Evolutionary conservation across 2,329 filamentous ascomycete genomes (phyloP).

Genomic region (Alternaria incomplexa): DNA sequence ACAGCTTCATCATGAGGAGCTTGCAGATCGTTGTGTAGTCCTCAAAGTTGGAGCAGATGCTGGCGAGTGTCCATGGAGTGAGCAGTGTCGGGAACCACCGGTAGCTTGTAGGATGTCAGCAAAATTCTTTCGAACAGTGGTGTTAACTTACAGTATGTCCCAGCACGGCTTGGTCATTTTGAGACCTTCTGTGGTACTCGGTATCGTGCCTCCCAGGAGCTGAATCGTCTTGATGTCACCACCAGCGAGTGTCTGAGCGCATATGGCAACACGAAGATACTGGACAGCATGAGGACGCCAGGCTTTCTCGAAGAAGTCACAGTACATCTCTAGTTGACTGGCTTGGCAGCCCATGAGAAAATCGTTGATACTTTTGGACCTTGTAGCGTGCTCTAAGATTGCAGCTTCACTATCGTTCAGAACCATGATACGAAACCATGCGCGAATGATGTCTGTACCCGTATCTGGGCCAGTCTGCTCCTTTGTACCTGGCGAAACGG

Average conservation of each 20-base stretch:
- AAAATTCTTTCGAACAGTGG: too few relatives aligned
- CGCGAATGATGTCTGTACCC: conserved; percentile 32
- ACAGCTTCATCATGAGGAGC: conserved; percentile 32
- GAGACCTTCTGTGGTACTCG: conserved; percentile 30
- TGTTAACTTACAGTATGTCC: conserved; percentile 42
- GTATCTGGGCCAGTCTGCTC: conserved; percentile 6
- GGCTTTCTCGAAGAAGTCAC: conserved; percentile 39
- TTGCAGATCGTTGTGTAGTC: conserved; percentile 39
- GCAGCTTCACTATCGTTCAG: conserved; percentile 37
- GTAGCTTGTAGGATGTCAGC: conserved; percentile 10
- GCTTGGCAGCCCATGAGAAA: conserved; percentile 33
- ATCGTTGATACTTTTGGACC: conserved; percentile 27
- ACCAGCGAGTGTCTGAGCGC: conserved; percentile 33
- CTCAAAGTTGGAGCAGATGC: conserved; percentile 40
- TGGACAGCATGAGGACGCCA: conserved; percentile 38
- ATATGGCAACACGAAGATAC: conserved; percentile 36
- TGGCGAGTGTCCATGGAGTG: conserved; percentile 32
- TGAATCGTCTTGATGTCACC: conserved; percentile 32
- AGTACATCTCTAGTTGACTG: conserved; percentile 35
- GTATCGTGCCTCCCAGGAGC: conserved; percentile 32
- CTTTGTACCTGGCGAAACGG: too few relatives aligned
- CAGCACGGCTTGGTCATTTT: conserved; percentile 37
- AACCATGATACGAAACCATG: conserved; percentile 42
- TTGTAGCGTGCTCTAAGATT: conserved; percentile 28
- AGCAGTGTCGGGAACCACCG: conserved; percentile 37